Evolutionary conservation across 306 rosid genomes (phyloP).

Genomic region (Cucurbita pepo): DNA sequence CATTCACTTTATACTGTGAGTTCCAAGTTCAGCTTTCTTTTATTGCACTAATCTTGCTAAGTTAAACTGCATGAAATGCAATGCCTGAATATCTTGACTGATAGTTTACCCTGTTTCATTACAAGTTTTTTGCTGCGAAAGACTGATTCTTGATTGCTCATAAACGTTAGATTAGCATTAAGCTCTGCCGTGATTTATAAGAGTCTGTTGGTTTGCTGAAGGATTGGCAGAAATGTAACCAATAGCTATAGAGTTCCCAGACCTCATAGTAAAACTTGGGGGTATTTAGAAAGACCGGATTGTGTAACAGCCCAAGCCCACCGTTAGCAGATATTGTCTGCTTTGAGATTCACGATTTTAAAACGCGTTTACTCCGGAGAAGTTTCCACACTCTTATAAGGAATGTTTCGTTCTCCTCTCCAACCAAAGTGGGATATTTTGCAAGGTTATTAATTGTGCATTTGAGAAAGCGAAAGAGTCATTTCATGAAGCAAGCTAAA

Average conservation of each 20-base stretch:
- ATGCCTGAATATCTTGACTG: background rate
- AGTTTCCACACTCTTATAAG: no score
- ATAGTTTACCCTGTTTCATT: background rate
- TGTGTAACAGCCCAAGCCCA: no score
- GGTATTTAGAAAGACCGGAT: background rate
- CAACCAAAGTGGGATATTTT: no score
- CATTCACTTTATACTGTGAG: background rate
- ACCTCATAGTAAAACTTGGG: background rate
- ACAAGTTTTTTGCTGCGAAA: background rate
- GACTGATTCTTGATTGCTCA: background rate
- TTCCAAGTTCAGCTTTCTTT: background rate
- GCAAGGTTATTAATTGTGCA: no score
- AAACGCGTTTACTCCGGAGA: no score
- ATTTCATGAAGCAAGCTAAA: no score
- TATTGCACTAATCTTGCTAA: background rate
- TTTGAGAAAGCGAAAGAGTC: no score
- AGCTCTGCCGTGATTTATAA: background rate
- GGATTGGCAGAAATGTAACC: background rate
- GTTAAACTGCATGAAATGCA: background rate
- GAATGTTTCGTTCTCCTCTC: no score
- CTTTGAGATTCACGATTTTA: no score
- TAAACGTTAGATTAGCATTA: background rate
- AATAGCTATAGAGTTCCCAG: background rate
- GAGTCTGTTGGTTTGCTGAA: background rate
- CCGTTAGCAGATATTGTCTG: no score